These are phyloP conservation scores for Hortaea sp. DNA, from an alignment of 2,329 filamentous ascomycete species.

Conservation along the genomic window DNA sequence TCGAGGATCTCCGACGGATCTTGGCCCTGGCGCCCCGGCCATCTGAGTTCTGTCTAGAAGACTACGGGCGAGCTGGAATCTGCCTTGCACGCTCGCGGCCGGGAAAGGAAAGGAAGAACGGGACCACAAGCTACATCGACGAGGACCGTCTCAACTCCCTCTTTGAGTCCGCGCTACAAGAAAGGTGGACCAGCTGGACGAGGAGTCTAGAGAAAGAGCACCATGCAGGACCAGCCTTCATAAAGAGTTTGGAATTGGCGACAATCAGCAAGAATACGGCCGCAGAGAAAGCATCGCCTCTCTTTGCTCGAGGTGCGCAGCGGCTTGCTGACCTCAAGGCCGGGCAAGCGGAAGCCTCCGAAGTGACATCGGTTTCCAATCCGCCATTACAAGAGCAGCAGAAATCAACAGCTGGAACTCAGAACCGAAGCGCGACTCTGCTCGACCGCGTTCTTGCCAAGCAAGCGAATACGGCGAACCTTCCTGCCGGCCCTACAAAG, in stretches of 20 bases:
- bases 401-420: conserved; percentile 29
- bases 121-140: conserved; percentile 19
- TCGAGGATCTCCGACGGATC: conserved; percentile 37
- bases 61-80: conserved; percentile 21
- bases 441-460: conserved; percentile 43
- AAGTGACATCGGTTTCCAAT: not conserved
- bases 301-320: conserved; percentile 57
- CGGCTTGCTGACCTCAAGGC: conserved; percentile 60
- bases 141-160: conserved; percentile 34
- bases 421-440: conserved; percentile 33
- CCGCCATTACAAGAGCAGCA: conserved; percentile 8
- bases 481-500: conserved; percentile 30
- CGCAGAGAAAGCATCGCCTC: conserved; percentile 41
- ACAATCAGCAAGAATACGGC: conserved; percentile 44
- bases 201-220: conserved; percentile 26
- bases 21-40: conserved; percentile 29
- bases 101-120: conserved; percentile 10
- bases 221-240: conserved; percentile 38
- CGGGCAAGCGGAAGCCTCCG: conserved; percentile 26
- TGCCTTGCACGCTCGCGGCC: conserved; percentile 11
- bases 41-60: conserved; percentile 18
- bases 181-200: conserved; percentile 35
- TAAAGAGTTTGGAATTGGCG: conserved; percentile 47
- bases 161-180: conserved; percentile 40
- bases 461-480: conserved; percentile 30